Base-by-base conservation (phyloP, 345 rosid genomes). In the Angophora floribunda region DNA sequence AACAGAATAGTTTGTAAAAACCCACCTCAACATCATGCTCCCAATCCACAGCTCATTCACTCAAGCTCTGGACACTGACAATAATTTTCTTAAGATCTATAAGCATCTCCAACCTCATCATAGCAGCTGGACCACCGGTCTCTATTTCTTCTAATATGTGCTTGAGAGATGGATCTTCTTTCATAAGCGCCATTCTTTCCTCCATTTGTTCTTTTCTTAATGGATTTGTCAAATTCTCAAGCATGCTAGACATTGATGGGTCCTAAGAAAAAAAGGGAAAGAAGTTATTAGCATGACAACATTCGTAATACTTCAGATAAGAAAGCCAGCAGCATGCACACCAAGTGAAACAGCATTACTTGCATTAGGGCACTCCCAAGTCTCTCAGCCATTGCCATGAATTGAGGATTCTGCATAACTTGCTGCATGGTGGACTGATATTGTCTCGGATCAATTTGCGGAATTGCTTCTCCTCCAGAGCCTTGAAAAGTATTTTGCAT, bases 121-220 rank as follows among this genome's bases (percentile, higher is more conserved):
- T 96, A 70, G 98, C 97, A 92, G 97, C 92, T 19, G 98, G 98
- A 89, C 99, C 99, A 86, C 98, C 97, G 21, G 90, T 91, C 94
- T 98, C 99, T 44, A 98, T 97, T 93, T 98, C 99, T 78, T 98
- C 99, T 53, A 98, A 89, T 87, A 98, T 93, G 91, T 95, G 97
- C 91, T 97, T 98, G 92, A 98, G 91, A 79, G 97, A 92, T 5
- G 99, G 99, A 90, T 98, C 99, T 61, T 96, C 98, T 91, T 94
- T 97, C 87, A 98, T 90, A 55, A 94, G 93, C 7, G 97, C 94
- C 99, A 98, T 95, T 80, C 98, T 93, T 87, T 98, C 98, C 94
- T 96, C 96, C 78, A 98, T 91, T 88, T 95, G 96, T 85, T 97
- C 99, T 19, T 96, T 95, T 9, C 95, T 93, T 41, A 94, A 85